These are phyloP conservation scores for Vigna trinervia DNA, from an alignment of 306 rosid genomes.

Conservation along the genomic window DNA sequence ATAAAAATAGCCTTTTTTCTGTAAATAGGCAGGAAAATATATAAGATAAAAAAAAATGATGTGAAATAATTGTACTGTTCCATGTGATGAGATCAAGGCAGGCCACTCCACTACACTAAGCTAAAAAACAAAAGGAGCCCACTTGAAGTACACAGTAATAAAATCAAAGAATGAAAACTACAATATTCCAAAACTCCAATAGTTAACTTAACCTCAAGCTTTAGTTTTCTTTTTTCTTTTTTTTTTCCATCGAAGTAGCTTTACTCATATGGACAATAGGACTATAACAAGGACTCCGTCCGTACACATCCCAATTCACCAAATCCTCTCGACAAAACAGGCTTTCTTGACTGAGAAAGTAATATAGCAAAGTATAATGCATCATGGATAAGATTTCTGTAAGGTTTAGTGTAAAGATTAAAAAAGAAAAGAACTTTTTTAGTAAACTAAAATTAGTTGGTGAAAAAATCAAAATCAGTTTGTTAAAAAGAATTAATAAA, in stretches of 20 bases:
- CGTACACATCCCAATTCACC: constrained; percentile 45
- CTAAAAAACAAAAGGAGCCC: background rate
- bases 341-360: background rate
- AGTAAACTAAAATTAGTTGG: background rate
- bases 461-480: background rate
- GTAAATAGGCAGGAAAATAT: background rate
- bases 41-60: background rate
- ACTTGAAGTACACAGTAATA: background rate
- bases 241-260: background rate
- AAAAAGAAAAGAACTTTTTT: background rate
- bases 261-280: background rate
- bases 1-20: background rate
- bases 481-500: too few relatives aligned
- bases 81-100: background rate
- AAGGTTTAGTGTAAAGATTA: too few relatives aligned
- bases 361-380: background rate
- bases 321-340: constrained; percentile 22
- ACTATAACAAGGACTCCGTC: constrained; percentile 14
- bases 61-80: constrained; percentile 8
- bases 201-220: background rate
- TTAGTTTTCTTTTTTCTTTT: background rate
- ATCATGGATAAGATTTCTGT: background rate
- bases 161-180: background rate
- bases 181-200: background rate
- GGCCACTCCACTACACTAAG: background rate